Percentiles rank a stretch among this genome's conserved stretches.
Conservation (phyloP, 2,329 filamentous ascomycete species). For the Fusarium pseudoanthophilum region DNA sequence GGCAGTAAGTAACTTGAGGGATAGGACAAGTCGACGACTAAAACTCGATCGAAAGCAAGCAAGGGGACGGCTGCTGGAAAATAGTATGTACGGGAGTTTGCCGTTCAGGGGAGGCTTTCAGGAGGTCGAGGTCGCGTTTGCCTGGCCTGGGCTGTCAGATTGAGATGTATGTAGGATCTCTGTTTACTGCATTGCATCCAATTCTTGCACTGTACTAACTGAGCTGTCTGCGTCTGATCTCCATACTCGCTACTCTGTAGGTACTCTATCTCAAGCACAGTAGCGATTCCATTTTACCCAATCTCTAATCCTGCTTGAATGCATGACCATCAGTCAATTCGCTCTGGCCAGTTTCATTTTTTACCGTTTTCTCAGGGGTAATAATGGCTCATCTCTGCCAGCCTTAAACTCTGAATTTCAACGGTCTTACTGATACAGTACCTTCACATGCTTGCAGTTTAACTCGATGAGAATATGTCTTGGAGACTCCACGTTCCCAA, state of each 20-base stretch:
- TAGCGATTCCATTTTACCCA: slow-evolving; percentile 14
- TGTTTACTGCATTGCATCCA: slow-evolving; percentile 1
- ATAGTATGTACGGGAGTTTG: slow-evolving; percentile 34
- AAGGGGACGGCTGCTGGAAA: slow-evolving; percentile 35
- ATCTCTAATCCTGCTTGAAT: slow-evolving; percentile 22
- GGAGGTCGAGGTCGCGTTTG: slow-evolving; percentile 30
- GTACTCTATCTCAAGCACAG: slow-evolving; percentile 2
- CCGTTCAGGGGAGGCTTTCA: slow-evolving; percentile 35
- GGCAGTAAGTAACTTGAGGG: slow-evolving; percentile 9
- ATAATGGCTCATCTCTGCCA: neutral
- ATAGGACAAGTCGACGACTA: slow-evolving; percentile 37
- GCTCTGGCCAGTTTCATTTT: slow-evolving; percentile 7
- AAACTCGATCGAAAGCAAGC: slow-evolving; percentile 20
- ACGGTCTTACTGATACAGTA: neutral
- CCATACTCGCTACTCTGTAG: neutral
- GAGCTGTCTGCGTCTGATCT: slow-evolving; percentile 8
- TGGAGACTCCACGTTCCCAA: slow-evolving; percentile 29
- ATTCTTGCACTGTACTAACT: slow-evolving; percentile 1
- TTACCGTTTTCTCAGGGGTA: slow-evolving; percentile 26
- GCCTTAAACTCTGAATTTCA: slow-evolving; percentile 18
- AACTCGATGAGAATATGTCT: slow-evolving; percentile 27
- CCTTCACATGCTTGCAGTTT: slow-evolving; percentile 7
- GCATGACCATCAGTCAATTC: slow-evolving; percentile 39
- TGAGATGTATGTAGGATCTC: slow-evolving; percentile 3
- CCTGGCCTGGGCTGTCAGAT: slow-evolving; percentile 23